Evolutionary conservation across 306 rosid genomes (phyloP).

Genomic region (Cajanus cajan): DNA sequence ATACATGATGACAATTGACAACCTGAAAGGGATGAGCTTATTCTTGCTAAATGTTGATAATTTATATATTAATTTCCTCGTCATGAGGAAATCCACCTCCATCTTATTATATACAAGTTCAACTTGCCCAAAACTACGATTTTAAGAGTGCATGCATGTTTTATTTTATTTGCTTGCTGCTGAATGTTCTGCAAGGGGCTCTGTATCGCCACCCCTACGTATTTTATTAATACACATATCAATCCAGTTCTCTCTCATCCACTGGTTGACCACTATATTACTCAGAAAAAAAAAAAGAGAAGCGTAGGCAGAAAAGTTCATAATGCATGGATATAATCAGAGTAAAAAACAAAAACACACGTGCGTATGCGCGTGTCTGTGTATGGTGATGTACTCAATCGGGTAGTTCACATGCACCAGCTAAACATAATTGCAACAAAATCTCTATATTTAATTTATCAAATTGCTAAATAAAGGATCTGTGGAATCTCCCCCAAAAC

Average conservation of each 20-base stretch:
- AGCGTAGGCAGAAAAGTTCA: not conserved
- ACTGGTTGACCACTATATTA: not conserved
- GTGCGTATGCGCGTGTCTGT: not conserved
- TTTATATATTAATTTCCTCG: not conserved
- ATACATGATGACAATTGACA: not conserved
- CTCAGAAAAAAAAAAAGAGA: not conserved
- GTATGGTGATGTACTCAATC: not conserved
- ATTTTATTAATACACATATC: not conserved
- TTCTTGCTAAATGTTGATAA: not conserved
- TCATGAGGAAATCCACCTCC: not conserved
- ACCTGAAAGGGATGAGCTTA: not conserved
- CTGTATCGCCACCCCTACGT: conserved; percentile 9
- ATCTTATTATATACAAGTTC: not conserved
- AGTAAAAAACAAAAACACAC: not conserved
- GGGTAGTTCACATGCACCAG: not conserved
- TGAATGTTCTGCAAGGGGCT: conserved; percentile 31
- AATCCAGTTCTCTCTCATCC: not conserved
- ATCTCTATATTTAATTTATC: not conserved
- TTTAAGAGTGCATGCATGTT: not conserved
- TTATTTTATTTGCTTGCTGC: not conserved
- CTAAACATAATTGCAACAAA: not conserved
- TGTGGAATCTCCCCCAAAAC: not conserved
- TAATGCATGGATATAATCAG: not conserved
- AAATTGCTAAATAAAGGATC: not conserved
- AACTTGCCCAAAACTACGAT: conserved; percentile 11